Percentiles rank a stretch among this genome's conserved stretches.
Conservation (phyloP, 768 basidiomycete species). For the Naganishia vaughanmartiniae region DNA sequence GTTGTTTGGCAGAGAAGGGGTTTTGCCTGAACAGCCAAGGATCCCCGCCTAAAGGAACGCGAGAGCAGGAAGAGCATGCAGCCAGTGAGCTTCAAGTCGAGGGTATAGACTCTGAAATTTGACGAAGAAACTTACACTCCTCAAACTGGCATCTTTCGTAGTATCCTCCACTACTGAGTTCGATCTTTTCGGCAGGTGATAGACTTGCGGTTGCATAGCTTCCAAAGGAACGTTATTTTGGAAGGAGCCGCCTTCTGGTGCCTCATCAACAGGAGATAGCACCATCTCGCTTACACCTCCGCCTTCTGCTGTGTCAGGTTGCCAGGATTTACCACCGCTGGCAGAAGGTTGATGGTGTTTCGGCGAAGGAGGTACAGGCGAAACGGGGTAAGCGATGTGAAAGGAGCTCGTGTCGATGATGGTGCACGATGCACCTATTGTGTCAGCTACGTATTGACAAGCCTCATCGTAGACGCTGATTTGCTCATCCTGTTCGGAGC, state of each 20-base stretch:
- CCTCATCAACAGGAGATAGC: background rate
- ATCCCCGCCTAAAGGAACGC: background rate
- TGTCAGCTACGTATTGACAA: slow-evolving; percentile 41
- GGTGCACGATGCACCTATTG: slow-evolving; percentile 45
- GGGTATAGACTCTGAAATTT: background rate
- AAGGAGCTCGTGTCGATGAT: slow-evolving; percentile 46
- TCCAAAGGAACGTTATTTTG: background rate
- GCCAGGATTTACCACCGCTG: background rate
- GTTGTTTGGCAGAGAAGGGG: background rate
- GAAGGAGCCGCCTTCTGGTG: background rate
- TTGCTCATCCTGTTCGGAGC: background rate
- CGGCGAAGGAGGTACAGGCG: background rate
- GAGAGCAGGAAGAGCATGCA: background rate
- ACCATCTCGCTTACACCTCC: background rate
- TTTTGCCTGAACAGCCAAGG: background rate
- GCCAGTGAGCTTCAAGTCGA: background rate
- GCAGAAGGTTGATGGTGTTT: background rate
- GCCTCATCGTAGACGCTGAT: slow-evolving; percentile 45
- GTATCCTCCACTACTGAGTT: background rate
- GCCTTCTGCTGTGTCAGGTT: background rate
- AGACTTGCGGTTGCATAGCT: slow-evolving; percentile 1
- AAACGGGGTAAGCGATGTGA: slow-evolving; percentile 45
- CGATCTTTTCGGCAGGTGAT: slow-evolving; percentile 5
- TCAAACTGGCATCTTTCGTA: background rate
- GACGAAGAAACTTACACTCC: background rate